Evolutionary conservation across 371 early-diverging fungal species (phyloP), one percentile per base, ranked within the genome.

Genomic region (Apophysomyces ossiformis): DNA sequence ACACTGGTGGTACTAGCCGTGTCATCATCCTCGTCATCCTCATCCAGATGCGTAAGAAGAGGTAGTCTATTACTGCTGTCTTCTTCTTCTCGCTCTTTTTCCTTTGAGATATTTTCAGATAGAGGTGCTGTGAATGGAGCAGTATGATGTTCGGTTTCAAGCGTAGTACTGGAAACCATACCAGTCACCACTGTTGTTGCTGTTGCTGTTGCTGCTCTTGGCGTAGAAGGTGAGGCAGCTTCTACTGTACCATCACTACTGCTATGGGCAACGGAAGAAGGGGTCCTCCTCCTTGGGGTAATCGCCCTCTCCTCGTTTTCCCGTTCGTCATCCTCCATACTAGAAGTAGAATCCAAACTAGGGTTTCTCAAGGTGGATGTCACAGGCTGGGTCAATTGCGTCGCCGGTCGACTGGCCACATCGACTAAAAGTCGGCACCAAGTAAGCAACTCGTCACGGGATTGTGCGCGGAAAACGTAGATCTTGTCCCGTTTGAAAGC

Each of bases 381-480:
- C 1, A 21, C 54, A 18, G 54, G 54, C 21, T 16, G 54, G 16
- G 54, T 50, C 5, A 50, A 26, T n/a, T 50, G 54, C 1, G 54
- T 21, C 21, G 54, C 21, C 21, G 54, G 58, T 15, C 70, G 45
- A 15, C 65, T 65, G 12, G 72, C 68, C 18, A 72, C 57, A 15
- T 68, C 66, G 11, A 60, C 56, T 26, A 72, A 18, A 4, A 64
- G 21, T 7, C 65, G 64, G 43, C 66, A 59, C 72, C 72, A 72
- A 6, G 37, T 38, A 7, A 68, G 16, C 8, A 60, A 18, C 7
- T 68, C 72, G 15, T 64, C 44, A 13, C 66, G 47, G 0, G 62
- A 44, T 18, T 44, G 47, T 13, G 58, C 68, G 16, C 54, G 56
- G 60, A 72, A 54, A 5, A 63, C 32, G 44, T 65, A 65, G 0